phyloP scores from a whole-genome alignment of 1,284 basidiomycete species.

The Bjerkandera adusta region DNA sequence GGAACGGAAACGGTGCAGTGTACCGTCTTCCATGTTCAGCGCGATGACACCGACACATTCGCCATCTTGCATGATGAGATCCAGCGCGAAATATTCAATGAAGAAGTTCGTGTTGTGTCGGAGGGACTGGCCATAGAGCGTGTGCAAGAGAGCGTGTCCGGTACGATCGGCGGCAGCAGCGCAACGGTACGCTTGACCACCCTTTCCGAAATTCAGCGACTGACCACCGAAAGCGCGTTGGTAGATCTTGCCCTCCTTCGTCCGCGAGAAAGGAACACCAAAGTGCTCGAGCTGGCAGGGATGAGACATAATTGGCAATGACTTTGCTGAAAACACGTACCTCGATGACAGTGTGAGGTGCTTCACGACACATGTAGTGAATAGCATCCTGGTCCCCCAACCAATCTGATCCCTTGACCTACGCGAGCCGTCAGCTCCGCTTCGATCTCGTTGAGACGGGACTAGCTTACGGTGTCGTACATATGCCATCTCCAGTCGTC shows the following conservation, averaged over 20 bases:
- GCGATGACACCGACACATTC: conserved; percentile 99
- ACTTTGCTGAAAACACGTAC: conserved; percentile 38
- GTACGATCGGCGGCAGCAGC: conserved; percentile 99
- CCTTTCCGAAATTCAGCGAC: conserved; percentile 96
- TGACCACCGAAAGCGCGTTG: conserved; percentile 99
- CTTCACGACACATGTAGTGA: conserved; percentile 98
- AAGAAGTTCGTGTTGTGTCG: conserved; percentile 99
- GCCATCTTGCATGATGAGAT: conserved; percentile 98
- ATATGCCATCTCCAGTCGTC: conserved; percentile 99
- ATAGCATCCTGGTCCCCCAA: conserved; percentile 99
- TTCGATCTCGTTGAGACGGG: conserved; percentile 1
- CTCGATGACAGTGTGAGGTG: conserved; percentile 91
- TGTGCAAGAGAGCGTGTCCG: conserved; percentile 97
- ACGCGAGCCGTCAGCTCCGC: conserved; percentile 15
- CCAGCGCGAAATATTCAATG: conserved; percentile 99
- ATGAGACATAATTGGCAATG: conserved; percentile 1
- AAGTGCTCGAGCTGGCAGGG: conserved; percentile 90
- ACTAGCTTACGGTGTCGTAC: conserved; percentile 94
- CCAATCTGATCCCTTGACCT: conserved; percentile 99
- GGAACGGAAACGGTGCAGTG: conserved; percentile 95
- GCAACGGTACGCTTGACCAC: conserved; percentile 98
- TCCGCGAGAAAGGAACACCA: conserved; percentile 98
- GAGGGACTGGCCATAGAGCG: conserved; percentile 98
- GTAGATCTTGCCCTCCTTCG: conserved; percentile 99
- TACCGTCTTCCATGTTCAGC: conserved; percentile 99